Evolutionary conservation across 2,329 filamentous ascomycete species (phyloP).

Genomic region (Botrytis fragariae): DNA sequence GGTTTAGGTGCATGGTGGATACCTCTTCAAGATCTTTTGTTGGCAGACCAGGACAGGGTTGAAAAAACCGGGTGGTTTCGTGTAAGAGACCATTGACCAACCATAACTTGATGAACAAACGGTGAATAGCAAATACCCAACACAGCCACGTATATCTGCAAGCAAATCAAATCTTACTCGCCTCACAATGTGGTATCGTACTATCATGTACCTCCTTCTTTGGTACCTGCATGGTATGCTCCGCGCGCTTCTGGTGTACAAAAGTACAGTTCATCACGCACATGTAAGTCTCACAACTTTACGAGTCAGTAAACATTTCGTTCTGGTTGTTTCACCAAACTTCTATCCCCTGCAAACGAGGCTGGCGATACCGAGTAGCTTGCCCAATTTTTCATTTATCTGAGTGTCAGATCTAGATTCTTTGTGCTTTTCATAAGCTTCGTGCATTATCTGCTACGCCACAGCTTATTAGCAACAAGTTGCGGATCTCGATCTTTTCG

Average conservation of each 20-base stretch:
- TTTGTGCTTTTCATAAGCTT: slow-evolving; percentile 2
- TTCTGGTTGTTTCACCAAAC: background rate
- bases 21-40: slow-evolving; percentile 8
- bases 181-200: background rate
- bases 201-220: background rate
- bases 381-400: background rate
- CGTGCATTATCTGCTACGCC: background rate
- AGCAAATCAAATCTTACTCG: background rate
- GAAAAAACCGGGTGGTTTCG: background rate
- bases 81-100: background rate
- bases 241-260: background rate
- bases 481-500: background rate
- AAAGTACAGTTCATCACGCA: slow-evolving; percentile 12
- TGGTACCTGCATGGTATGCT: slow-evolving; percentile 15
- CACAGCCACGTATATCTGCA: slow-evolving; percentile 14
- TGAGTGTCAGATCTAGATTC: background rate
- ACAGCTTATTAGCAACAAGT: background rate
- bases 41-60: slow-evolving; percentile 9
- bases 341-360: slow-evolving; percentile 3
- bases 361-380: slow-evolving; percentile 8
- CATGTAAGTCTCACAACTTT: slow-evolving; percentile 7
- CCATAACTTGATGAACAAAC: background rate
- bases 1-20: slow-evolving; percentile 8
- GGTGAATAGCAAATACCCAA: background rate
- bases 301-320: background rate